Percentiles rank a stretch among this genome's conserved stretches.
These are phyloP conservation scores for Sarocladiaceae sp. DNA, from an alignment of 2,329 filamentous ascomycete genomes.

Conservation along the genomic window DNA sequence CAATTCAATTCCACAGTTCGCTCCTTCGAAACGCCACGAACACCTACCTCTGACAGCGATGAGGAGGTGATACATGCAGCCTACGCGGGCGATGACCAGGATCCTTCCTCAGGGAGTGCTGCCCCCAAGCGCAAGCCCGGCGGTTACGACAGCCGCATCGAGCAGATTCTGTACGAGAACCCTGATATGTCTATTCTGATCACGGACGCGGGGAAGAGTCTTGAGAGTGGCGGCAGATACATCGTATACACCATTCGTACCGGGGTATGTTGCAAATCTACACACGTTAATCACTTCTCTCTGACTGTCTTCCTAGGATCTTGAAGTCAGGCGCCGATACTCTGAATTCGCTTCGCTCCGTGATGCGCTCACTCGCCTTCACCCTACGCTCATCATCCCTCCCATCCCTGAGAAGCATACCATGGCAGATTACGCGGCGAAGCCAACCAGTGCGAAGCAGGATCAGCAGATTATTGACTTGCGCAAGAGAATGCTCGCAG, in stretches of 20 bases:
- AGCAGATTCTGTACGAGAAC: slow-evolving; percentile 96
- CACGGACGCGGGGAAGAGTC: slow-evolving; percentile 90
- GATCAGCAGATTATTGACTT: slow-evolving; percentile 95
- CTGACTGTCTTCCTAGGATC: slow-evolving; percentile 55
- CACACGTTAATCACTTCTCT: not conserved
- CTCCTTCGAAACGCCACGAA: slow-evolving; percentile 59
- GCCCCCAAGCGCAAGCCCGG: slow-evolving; percentile 64
- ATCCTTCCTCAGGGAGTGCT: slow-evolving; percentile 33
- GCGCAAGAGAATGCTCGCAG: slow-evolving; percentile 91
- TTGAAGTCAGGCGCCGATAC: slow-evolving; percentile 91
- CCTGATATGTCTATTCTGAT: slow-evolving; percentile 86
- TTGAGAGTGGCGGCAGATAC: slow-evolving; percentile 83
- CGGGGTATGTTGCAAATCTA: slow-evolving; percentile 53
- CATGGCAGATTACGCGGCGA: slow-evolving; percentile 97
- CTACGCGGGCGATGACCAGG: slow-evolving; percentile 36
- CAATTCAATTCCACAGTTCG: slow-evolving; percentile 19
- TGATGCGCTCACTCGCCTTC: slow-evolving; percentile 80
- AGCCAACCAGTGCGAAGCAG: slow-evolving; percentile 95
- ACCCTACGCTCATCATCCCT: slow-evolving; percentile 91
- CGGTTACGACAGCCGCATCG: slow-evolving; percentile 89
- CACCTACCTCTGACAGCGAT: slow-evolving; percentile 63
- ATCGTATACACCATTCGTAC: slow-evolving; percentile 98
- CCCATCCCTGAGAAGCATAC: slow-evolving; percentile 98
- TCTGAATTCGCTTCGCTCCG: slow-evolving; percentile 93
- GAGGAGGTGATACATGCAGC: slow-evolving; percentile 49